Evolutionary conservation across 2,329 filamentous ascomycete genomes (phyloP).

Genomic region (Dactylella cylindrospora): DNA sequence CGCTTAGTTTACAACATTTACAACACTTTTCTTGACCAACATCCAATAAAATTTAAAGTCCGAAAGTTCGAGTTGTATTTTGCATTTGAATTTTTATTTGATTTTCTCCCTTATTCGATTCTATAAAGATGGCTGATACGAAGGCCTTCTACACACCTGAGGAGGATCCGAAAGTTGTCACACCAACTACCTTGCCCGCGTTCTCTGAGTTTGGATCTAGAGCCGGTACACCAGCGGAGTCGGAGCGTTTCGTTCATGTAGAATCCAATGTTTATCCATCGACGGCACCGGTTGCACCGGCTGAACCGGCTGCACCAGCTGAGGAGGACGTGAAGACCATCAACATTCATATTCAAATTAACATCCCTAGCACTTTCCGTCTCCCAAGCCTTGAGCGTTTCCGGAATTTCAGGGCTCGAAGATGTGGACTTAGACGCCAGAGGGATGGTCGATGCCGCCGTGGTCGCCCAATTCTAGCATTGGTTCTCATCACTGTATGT

Average conservation of each 20-base stretch:
- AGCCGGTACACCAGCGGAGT: neutral
- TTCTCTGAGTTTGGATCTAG: constrained; percentile 4
- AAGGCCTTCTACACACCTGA: constrained; percentile 14
- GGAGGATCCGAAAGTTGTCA: constrained; percentile 1
- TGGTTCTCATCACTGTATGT: neutral
- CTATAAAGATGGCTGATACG: too few relatives aligned
- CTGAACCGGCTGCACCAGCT: neutral
- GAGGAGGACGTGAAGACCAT: constrained; percentile 33
- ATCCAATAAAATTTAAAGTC: neutral
- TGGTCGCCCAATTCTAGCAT: constrained; percentile 7
- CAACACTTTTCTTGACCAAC: constrained; percentile 21
- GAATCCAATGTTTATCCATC: neutral
- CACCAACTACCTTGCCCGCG: constrained; percentile 6
- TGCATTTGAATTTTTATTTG: neutral
- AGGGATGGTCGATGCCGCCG: constrained; percentile 4
- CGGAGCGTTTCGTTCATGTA: neutral
- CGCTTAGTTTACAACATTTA: constrained; percentile 31
- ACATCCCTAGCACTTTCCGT: constrained; percentile 22
- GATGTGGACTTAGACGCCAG: constrained; percentile 7
- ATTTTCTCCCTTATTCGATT: neutral
- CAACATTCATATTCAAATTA: constrained; percentile 39
- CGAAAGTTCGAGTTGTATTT: too few relatives aligned
- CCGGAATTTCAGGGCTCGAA: neutral
- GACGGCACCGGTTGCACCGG: neutral
- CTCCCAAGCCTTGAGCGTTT: constrained; percentile 19